These are phyloP conservation scores for Ceratobasidium sp. DNA, from an alignment of 1,284 basidiomycete genomes.

Conservation along the genomic window DNA sequence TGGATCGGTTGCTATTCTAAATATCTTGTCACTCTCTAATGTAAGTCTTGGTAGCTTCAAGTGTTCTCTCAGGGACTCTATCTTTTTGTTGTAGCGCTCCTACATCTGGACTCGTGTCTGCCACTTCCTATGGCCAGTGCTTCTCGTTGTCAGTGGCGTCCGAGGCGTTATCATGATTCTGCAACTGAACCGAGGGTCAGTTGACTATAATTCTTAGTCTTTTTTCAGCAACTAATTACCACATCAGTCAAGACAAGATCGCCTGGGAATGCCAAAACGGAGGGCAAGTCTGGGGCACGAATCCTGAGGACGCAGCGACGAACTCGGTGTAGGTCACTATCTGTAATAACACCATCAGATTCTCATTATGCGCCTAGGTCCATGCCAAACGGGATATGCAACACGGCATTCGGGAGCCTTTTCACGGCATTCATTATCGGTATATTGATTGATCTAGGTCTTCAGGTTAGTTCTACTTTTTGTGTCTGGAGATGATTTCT, in stretches of 20 bases:
- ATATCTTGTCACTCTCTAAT: conserved; percentile 71
- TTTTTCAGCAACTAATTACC: conserved; percentile 23
- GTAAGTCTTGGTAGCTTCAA: conserved; percentile 52
- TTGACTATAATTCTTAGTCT: conserved; percentile 31
- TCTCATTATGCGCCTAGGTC: background rate
- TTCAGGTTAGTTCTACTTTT: conserved; percentile 63
- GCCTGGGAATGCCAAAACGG: conserved; percentile 79
- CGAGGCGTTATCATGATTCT: conserved; percentile 78
- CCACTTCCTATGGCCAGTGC: conserved; percentile 76
- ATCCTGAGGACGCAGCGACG: conserved; percentile 56
- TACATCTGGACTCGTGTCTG: conserved; percentile 74
- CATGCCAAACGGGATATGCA: conserved; percentile 69
- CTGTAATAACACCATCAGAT: conserved; percentile 43
- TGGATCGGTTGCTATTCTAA: conserved; percentile 63
- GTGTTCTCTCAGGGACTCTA: background rate
- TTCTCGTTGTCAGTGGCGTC: conserved; percentile 70
- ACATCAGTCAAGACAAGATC: conserved; percentile 68
- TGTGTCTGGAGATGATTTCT: conserved; percentile 28
- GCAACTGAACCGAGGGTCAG: conserved; percentile 71
- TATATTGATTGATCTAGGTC: conserved; percentile 69
- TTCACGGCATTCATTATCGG: conserved; percentile 72
- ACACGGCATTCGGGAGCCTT: conserved; percentile 67
- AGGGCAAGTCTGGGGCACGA: conserved; percentile 67
- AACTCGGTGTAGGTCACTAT: conserved; percentile 43
- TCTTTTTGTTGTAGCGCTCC: conserved; percentile 60